Conservation (phyloP, 2,329 filamentous ascomycete genomes). For the Lasiodiplodia gonubiensis region DNA sequence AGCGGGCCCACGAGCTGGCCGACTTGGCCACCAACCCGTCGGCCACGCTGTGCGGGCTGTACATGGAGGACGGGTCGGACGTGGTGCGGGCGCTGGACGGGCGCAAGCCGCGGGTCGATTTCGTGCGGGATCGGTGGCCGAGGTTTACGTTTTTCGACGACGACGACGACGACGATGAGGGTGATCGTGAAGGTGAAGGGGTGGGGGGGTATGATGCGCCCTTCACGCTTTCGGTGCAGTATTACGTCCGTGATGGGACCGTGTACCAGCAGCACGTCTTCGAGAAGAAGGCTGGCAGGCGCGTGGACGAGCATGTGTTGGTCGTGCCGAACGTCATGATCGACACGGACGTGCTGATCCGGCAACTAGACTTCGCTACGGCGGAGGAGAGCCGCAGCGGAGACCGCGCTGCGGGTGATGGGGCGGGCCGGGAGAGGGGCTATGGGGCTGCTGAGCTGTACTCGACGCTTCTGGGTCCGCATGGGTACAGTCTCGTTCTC, state of each 20-base stretch:
- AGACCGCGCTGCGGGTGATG: not conserved
- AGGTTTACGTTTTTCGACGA: not conserved
- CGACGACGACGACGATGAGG: not conserved
- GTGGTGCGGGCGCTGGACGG: not conserved
- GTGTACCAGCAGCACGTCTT: constrained; percentile 17
- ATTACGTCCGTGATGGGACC: not conserved
- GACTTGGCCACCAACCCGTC: not conserved
- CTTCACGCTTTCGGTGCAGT: not conserved
- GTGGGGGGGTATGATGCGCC: not conserved
- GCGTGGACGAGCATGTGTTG: not conserved
- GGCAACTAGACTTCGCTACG: constrained; percentile 2
- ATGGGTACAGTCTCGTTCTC: constrained; percentile 10
- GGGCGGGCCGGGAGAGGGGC: not conserved
- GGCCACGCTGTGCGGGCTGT: not conserved
- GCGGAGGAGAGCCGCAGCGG: not conserved
- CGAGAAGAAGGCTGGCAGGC: not conserved
- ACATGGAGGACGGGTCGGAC: constrained; percentile 5
- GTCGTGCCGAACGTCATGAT: constrained; percentile 11
- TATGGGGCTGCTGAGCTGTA: not conserved
- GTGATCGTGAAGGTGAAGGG: not conserved
- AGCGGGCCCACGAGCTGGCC: not conserved
- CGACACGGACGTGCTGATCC: constrained; percentile 14
- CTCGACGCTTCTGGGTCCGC: not conserved
- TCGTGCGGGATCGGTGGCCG: constrained; percentile 21
- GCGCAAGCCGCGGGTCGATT: not conserved